Conservation (phyloP, 164 flowering plant species). For the Magnolia sinica region DNA sequence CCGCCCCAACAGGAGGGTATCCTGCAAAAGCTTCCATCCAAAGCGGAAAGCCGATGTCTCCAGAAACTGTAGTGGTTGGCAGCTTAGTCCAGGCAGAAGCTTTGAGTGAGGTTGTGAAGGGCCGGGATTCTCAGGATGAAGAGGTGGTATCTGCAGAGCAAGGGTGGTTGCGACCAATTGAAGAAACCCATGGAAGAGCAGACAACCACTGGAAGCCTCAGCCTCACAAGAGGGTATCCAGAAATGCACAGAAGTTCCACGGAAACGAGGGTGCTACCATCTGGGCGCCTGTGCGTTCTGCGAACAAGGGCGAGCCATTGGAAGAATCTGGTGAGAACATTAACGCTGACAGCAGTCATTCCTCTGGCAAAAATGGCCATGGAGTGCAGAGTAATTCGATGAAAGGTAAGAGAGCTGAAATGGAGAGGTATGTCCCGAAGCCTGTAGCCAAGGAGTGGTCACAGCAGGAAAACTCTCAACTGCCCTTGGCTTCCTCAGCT, state of each 20-base stretch:
- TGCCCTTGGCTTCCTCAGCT: conserved; percentile 26
- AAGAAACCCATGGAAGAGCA: conserved; percentile 42
- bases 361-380: conserved; percentile 34
- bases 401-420: conserved; percentile 89
- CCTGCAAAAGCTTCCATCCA: conserved; percentile 26
- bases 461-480: conserved; percentile 56
- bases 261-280: conserved; percentile 49
- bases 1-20: conserved; percentile 24
- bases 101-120: conserved; percentile 9
- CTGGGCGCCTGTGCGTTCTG: conserved; percentile 84
- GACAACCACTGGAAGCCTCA: conserved; percentile 61
- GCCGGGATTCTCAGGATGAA: conserved; percentile 20
- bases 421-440: conserved; percentile 93
- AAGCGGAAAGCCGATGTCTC: conserved; percentile 25
- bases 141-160: conserved; percentile 27
- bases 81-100: conserved; percentile 21
- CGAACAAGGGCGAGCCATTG: conserved; percentile 43
- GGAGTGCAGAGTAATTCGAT: conserved; percentile 46
- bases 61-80: conserved; percentile 27
- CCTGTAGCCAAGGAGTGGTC: conserved; percentile 86
- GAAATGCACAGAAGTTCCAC: conserved; percentile 53
- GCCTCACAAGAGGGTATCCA: conserved; percentile 48
- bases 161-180: conserved; percentile 30
- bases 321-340: conserved; percentile 36
- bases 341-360: conserved; percentile 24